These are phyloP conservation scores for Seiridium cupressi DNA, from an alignment of 2,329 filamentous ascomycete genomes.

Conservation along the genomic window DNA sequence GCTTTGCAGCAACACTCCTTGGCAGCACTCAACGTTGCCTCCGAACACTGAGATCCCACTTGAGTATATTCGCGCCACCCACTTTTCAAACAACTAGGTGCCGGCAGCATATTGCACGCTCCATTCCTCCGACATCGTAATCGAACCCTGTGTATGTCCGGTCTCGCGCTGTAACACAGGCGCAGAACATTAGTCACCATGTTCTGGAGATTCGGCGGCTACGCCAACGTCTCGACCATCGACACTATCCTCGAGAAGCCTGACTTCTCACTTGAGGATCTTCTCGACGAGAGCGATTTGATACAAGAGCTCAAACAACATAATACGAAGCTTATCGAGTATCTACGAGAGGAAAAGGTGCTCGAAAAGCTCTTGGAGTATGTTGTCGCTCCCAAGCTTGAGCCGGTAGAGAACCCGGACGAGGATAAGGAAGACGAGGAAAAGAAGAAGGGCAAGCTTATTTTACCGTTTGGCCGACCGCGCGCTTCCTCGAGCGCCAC, in stretches of 20 bases:
- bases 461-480: slow-evolving; percentile 48
- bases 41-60: no score
- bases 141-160: background rate
- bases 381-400: slow-evolving; percentile 77
- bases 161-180: background rate
- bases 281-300: slow-evolving; percentile 92
- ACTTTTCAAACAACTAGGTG: background rate
- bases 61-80: no score
- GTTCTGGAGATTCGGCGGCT: slow-evolving; percentile 99
- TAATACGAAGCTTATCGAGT: slow-evolving; percentile 96
- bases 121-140: no score
- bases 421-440: slow-evolving; percentile 44
- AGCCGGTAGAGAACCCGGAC: slow-evolving; percentile 51
- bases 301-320: slow-evolving; percentile 98
- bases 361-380: slow-evolving; percentile 86
- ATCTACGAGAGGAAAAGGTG: slow-evolving; percentile 82
- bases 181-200: slow-evolving; percentile 58
- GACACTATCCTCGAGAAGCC: slow-evolving; percentile 96
- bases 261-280: slow-evolving; percentile 90
- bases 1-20: no score
- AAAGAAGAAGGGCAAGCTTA: slow-evolving; percentile 36
- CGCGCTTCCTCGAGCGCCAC: slow-evolving; percentile 52
- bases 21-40: no score
- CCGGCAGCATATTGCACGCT: slow-evolving; percentile 2
- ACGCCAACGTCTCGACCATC: slow-evolving; percentile 95